phyloP scores from a whole-genome alignment of 441 rosid genomes.

The Croton laevigatus region DNA sequence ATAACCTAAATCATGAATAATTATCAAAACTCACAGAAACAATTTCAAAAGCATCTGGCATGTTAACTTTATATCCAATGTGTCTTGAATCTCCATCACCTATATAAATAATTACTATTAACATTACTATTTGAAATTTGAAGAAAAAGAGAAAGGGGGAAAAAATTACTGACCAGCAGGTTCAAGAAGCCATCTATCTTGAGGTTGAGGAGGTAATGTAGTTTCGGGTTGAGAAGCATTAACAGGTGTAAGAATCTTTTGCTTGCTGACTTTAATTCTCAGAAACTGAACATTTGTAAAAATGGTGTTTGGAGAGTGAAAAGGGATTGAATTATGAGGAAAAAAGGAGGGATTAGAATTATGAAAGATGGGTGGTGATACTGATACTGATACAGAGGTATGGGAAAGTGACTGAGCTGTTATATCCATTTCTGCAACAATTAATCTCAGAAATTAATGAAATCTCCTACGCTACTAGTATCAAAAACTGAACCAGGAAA shows the following conservation, averaged over 20 bases:
- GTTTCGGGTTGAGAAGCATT: constrained; percentile 45
- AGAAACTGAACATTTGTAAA: constrained; percentile 20
- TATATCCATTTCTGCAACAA: constrained; percentile 33
- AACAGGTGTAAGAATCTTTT: constrained; percentile 23
- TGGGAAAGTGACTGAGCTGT: constrained; percentile 31
- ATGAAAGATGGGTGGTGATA: constrained; percentile 28
- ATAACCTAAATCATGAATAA: too few species aligned
- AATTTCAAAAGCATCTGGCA: constrained; percentile 78
- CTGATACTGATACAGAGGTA: constrained; percentile 22
- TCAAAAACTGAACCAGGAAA: background rate
- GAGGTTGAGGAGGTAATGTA: constrained; percentile 28
- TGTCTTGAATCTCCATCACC: constrained; percentile 92
- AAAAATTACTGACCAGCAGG: constrained; percentile 56
- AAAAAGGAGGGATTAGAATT: constrained; percentile 28
- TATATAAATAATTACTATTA: constrained; percentile 13
- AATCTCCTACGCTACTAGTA: too few species aligned
- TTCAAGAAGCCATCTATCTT: constrained; percentile 72
- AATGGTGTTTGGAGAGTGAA: constrained; percentile 26
- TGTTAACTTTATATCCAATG: constrained; percentile 66
- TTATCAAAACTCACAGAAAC: constrained; percentile 44
- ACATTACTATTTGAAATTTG: background rate
- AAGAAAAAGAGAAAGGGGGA: background rate
- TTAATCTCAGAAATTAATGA: background rate
- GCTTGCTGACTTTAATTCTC: constrained; percentile 30
- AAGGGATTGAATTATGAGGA: constrained; percentile 28